phyloP scores from a whole-genome alignment of 352 stramenopile genomes.

The Phytophthora parvispora region DNA sequence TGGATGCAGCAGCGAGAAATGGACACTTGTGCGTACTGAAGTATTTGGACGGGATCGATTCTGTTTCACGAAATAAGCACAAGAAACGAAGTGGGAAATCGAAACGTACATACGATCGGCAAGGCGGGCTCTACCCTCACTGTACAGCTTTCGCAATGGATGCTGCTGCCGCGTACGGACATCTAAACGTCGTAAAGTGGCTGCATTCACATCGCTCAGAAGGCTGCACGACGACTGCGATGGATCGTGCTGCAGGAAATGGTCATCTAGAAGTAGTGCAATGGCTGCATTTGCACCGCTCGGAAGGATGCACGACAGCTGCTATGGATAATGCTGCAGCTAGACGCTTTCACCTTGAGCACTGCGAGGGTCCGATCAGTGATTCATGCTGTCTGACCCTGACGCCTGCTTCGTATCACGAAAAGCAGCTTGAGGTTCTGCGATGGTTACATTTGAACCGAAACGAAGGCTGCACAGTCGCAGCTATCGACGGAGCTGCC shows the following conservation, averaged over 20 bases:
- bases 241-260: slow-evolving; percentile 15
- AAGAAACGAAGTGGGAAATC: background rate
- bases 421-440: background rate
- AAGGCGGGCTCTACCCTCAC: background rate
- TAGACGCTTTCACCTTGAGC: background rate
- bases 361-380: background rate
- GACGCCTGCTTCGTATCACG: background rate
- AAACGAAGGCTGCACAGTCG: background rate
- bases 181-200: slow-evolving; percentile 24
- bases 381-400: background rate
- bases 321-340: slow-evolving; percentile 8
- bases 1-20: slow-evolving; percentile 15
- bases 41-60: slow-evolving; percentile 10
- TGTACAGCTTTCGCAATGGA: slow-evolving; percentile 19
- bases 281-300: slow-evolving; percentile 17
- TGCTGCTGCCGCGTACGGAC: slow-evolving; percentile 6
- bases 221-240: slow-evolving; percentile 9
- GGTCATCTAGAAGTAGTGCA: slow-evolving; percentile 21
- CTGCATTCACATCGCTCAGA: slow-evolving; percentile 11
- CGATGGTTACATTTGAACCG: background rate
- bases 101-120: background rate
- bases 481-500: background rate
- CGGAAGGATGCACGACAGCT: background rate
- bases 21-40: slow-evolving; percentile 8
- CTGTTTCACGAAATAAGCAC: background rate